Evolutionary conservation across 164 flowering plant genomes (phyloP), one percentile per base, ranked within the genome.

Genomic region (Berberis thunbergii): DNA sequence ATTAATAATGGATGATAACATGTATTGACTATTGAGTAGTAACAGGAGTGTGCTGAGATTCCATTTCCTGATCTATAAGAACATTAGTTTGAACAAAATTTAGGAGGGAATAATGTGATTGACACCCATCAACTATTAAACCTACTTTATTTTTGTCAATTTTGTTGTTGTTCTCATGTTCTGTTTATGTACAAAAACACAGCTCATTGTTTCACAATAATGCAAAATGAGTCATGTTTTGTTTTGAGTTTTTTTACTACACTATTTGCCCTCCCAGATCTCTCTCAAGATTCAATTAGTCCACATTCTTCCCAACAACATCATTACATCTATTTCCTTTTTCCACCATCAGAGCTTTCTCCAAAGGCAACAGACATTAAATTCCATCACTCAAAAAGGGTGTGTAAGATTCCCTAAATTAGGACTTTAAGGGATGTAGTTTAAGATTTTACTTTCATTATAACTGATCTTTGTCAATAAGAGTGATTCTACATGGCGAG

Each of bases 201-300:
- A 74, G 79, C 73, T 62, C 71, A 75, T 41, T 77, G 82, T 68
- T 73, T 73, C 64, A 75, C 82, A 82, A 79, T 81, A 79, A 82
- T 82, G 77, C 81, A 74, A 70, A 64, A 42, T 11, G 62, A 54
- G 61, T 60, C 60, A 42, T 64, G 49, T 68, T 75, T 81, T 80
- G 88, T 26, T 26, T 26, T 26, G 26, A 26, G 26, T 26, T 26
- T 26, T 26, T 26, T 26, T 26, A 84, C 83, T 75, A 73, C 40
- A 11, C 12, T 41, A 57, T 49, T 45, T 48, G 55, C 39, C 45
- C 43, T 55, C 39, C 45, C 43, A 55, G 44, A 62, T 77, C 64
- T 64, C 62, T 77, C 64, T 64, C 62, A 45, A 26, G 43, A 26
- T 66, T 45, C 64, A 49, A 71, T 70, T 49, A 4, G 49, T 45